These are phyloP conservation scores for Coniella lustricola DNA, from an alignment of 2,329 filamentous ascomycete genomes.

Conservation along the genomic window DNA sequence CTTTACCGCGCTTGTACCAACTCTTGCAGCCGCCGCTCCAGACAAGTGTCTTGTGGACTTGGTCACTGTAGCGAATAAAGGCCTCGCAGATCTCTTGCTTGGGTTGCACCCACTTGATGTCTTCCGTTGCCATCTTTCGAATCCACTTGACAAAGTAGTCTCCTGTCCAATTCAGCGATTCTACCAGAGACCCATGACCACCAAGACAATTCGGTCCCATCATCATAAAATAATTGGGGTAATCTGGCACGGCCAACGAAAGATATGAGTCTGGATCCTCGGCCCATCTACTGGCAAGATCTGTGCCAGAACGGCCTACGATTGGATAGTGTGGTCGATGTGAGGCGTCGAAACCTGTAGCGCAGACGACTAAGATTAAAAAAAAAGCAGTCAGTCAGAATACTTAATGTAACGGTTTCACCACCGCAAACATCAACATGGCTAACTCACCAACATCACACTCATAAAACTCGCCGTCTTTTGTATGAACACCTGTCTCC, in stretches of 20 bases:
- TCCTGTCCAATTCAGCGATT: too few species aligned
- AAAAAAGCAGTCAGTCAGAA: constrained; percentile 38
- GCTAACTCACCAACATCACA: constrained; percentile 16
- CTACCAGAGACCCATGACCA: constrained; percentile 4
- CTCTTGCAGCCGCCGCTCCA: too few species aligned
- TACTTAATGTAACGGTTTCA: too few species aligned
- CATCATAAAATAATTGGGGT: constrained; percentile 52
- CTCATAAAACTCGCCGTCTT: constrained; percentile 12
- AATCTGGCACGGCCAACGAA: constrained; percentile 53
- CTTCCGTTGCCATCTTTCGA: too few species aligned
- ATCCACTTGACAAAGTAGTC: too few species aligned
- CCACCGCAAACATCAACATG: too few species aligned
- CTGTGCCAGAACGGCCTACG: constrained; percentile 38
- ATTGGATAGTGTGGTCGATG: constrained; percentile 53
- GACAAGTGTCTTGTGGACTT: too few species aligned
- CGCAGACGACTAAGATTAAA: constrained; percentile 56
- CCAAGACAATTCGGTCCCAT: constrained; percentile 5
- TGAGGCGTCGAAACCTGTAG: constrained; percentile 56
- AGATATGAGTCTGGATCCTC: constrained; percentile 57
- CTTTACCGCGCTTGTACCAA: too few species aligned
- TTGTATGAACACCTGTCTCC: constrained; percentile 10
- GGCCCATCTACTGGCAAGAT: constrained; percentile 50
- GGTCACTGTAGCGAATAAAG: too few species aligned
- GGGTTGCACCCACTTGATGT: too few species aligned
- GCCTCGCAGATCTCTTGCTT: too few species aligned